Evolutionary conservation across 2,329 filamentous ascomycete species (phyloP).

Genomic region (Botryotinia calthae): DNA sequence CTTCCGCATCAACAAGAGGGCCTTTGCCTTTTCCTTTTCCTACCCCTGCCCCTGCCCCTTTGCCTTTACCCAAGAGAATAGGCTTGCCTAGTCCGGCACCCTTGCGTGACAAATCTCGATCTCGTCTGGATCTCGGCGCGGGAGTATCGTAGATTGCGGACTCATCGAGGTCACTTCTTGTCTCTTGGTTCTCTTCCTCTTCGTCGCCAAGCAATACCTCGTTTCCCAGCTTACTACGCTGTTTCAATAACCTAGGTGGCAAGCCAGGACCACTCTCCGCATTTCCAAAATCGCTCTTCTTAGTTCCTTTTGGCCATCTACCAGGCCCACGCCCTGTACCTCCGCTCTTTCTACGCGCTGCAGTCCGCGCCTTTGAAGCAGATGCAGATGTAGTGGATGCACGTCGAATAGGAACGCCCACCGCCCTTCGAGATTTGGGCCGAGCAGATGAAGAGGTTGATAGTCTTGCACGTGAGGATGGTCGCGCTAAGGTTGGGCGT

Average conservation of each 20-base stretch:
- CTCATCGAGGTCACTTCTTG: constrained; percentile 28
- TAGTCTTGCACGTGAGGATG: constrained; percentile 18
- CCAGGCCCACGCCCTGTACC: constrained; percentile 64
- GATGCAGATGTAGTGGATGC: constrained; percentile 27
- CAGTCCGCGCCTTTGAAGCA: constrained; percentile 34
- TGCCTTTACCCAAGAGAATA: constrained; percentile 25
- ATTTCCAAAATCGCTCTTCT: constrained; percentile 66
- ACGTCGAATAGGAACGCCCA: constrained; percentile 14
- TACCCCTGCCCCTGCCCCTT: constrained; percentile 22
- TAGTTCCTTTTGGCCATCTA: constrained; percentile 65
- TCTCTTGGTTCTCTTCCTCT: constrained; percentile 30
- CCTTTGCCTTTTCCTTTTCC: constrained; percentile 28
- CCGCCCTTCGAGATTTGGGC: constrained; percentile 25
- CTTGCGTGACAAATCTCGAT: constrained; percentile 25
- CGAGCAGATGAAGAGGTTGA: constrained; percentile 22
- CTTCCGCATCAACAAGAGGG: constrained; percentile 25
- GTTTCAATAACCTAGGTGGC: constrained; percentile 47
- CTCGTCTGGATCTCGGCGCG: constrained; percentile 27
- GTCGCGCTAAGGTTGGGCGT: constrained; percentile 33
- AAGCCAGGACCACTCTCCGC: constrained; percentile 63
- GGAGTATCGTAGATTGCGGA: constrained; percentile 35
- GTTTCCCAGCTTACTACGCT: constrained; percentile 37
- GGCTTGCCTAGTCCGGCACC: constrained; percentile 35
- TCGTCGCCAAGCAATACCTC: constrained; percentile 38
- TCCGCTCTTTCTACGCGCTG: constrained; percentile 53